Conservation (phyloP, 768 basidiomycete genomes). For the Hygrocybe coccinea region DNA sequence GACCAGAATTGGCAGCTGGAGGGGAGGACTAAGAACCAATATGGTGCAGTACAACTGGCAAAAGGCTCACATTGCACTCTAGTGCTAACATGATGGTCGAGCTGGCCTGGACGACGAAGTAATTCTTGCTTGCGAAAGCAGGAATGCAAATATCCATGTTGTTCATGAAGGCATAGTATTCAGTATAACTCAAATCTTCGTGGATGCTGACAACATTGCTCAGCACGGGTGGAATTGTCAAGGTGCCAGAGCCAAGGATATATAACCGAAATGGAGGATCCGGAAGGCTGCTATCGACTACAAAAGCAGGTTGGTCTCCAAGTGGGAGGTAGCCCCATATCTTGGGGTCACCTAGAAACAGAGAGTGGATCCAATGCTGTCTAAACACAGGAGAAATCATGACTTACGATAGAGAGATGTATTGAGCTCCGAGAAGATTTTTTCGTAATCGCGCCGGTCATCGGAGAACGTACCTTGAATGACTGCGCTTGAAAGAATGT, state of each 20-base stretch:
- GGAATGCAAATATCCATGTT: slow-evolving; percentile 39
- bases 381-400: neutral
- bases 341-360: slow-evolving; percentile 27
- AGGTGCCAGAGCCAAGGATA: slow-evolving; percentile 30
- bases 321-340: slow-evolving; percentile 36
- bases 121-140: slow-evolving; percentile 31
- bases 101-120: slow-evolving; percentile 37
- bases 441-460: slow-evolving; percentile 33
- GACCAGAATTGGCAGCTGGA: slow-evolving; percentile 37
- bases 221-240: slow-evolving; percentile 34
- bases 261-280: slow-evolving; percentile 32
- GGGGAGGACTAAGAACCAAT: neutral
- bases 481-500: slow-evolving; percentile 35
- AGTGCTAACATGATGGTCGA: slow-evolving; percentile 39
- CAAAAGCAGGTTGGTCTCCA: slow-evolving; percentile 18
- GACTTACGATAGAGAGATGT: slow-evolving; percentile 28
- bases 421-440: slow-evolving; percentile 32
- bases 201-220: slow-evolving; percentile 35
- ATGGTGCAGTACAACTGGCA: neutral
- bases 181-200: slow-evolving; percentile 30
- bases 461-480: slow-evolving; percentile 37
- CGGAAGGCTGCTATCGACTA: slow-evolving; percentile 20
- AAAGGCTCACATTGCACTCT: slow-evolving; percentile 32
- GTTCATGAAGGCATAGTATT: slow-evolving; percentile 36
- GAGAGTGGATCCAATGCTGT: neutral